Evolutionary conservation across 1,139 yeast species (phyloP), one percentile per base, ranked within the genome.

Genomic region (Debaryomyces psychrophilus): DNA sequence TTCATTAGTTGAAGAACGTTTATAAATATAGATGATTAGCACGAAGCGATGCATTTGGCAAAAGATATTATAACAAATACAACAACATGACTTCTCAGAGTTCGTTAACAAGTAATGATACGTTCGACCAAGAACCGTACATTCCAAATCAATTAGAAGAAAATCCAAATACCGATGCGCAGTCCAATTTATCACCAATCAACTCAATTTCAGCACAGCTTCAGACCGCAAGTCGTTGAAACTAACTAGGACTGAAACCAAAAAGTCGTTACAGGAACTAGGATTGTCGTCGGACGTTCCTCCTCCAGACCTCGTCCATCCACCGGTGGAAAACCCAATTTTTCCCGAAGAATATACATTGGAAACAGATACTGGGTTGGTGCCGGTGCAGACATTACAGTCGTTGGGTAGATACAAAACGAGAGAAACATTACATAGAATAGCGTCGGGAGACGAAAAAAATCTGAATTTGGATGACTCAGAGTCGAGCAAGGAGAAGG

Each of bases 291-390:
- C 75, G 14, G 71, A 68, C 3, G 69, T 77, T 2, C 86, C 88
- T 5, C 58, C 65, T 17, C 80, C 83, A 1, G 89, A 82, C 53
- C 64, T 79, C 41, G 83, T 80, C 56, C 80, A 81, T 46, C 92
- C 95, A 1, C 79, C 81, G 7, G 77, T 81, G 8, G 76, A 73
- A 43, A 71, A 77, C 51, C 84, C 92, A 5, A 85, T 89, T 39
- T 90, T 90, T 74, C 97, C 97, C 11, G 97, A 90, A 71, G 96
- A 90, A 65, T 90, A 87, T 64, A 86, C 90, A 6, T 57, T 90
- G 62, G 97, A 90, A 71, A 90, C 97, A 1, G 77, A 79, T 44
- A 87, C 96, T 5, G 97, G 97, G 53, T 73, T 90, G 47, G 97
- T 90, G 6, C 92, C 90, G 2, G 87, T 85, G 2, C 72, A 81